These are phyloP conservation scores for Besnoitia besnoiti DNA, from an alignment of 169 alveolate genomes.

Conservation along the genomic window DNA sequence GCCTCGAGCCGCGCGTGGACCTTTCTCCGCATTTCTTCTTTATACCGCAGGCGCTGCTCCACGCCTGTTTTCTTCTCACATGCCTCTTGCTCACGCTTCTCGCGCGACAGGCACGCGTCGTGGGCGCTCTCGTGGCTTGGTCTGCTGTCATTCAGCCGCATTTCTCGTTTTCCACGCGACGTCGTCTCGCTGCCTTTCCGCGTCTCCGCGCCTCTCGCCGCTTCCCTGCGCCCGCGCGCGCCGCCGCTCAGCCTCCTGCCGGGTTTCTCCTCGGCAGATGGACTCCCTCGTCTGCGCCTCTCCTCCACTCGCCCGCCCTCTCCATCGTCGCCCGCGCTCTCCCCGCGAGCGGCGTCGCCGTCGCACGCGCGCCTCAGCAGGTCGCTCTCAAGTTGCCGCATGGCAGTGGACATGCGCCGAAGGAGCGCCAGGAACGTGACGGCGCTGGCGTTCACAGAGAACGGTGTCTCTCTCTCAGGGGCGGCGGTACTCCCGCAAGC, in stretches of 20 bases:
- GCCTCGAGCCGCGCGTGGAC: constrained; percentile 5
- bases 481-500: too few species aligned
- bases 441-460: not conserved
- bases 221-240: not conserved
- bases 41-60: not conserved
- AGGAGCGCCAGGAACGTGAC: not conserved
- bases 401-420: constrained; percentile 10
- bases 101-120: not conserved
- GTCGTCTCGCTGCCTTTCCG: too few species aligned
- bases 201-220: not conserved
- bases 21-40: constrained; percentile 16
- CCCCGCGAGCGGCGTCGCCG: too few species aligned
- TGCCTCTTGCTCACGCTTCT: not conserved
- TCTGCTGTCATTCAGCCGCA: not conserved
- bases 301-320: too few species aligned
- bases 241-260: not conserved
- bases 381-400: too few species aligned
- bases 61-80: not conserved
- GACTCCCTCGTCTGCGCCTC: too few species aligned
- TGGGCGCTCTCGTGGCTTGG: not conserved
- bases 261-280: not conserved
- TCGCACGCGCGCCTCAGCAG: too few species aligned
- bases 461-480: not conserved
- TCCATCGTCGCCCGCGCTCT: too few species aligned
- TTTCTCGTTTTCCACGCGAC: too few species aligned